Evolutionary conservation across 2,329 filamentous ascomycete species (phyloP), one percentile per base, ranked within the genome.

Genomic region (Paecilomyces niveus): DNA sequence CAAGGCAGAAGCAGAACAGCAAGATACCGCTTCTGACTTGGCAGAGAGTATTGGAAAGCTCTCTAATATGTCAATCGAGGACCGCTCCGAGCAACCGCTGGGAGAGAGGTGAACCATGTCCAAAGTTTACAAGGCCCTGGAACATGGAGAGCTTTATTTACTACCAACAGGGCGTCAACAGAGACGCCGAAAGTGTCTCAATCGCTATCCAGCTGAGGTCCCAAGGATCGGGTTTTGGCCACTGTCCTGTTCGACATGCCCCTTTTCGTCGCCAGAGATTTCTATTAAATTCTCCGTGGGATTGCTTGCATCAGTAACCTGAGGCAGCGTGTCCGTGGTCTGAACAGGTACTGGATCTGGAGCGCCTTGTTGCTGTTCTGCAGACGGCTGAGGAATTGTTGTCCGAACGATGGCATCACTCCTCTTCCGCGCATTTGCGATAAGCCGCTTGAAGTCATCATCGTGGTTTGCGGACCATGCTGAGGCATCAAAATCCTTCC

Each of bases 401-500:
- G 68, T 64, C 55, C 63, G 65, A 29, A 68, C 59, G 22, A 66
- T 59, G 1, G 64, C 65, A 51, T 77, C 53, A 64, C 64, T 66
- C 78, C 83, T 65, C 82, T 84, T 72, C 61, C 84, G 83, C 15
- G 93, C 94, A 65, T 83, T 86, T 2, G 86, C 87, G 66, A 97
- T 93, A 52, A 99, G 73, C 51, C 88, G 83, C 61, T 87, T 85
- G 71, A 96, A 99, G 0, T 91, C 88, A 18, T 77, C 78, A 54
- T 86, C 86, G 73, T 97, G 88, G 60, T 81, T 86, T 7, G 79
- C 79, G 24, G 87, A 86, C 87, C 93, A 96, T 0, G 85, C 87
- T 1, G 81, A 80, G 2, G 86, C 86, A 70, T 96, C 90, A 69
- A 97, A 97, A 60, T 94, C 89, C 70, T 96, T 97, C 65, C 88